A percentile compares a stretch with the other conserved stretches of the same genome.
These are phyloP conservation scores for Colletotrichum lentis DNA, from an alignment of 2,329 filamentous ascomycete species.

Conservation along the genomic window DNA sequence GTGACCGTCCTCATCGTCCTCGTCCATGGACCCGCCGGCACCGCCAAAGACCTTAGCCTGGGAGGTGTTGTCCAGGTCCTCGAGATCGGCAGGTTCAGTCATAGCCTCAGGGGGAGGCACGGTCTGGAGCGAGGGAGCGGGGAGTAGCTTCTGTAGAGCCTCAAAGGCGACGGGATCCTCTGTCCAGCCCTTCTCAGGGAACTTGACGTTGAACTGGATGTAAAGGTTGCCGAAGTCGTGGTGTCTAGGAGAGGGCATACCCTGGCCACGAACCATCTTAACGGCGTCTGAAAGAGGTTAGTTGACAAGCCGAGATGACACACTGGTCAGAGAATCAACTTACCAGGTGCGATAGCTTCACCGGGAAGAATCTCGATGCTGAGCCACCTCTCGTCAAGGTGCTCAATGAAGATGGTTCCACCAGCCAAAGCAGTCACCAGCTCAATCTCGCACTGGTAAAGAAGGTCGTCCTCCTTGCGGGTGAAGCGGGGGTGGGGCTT, in stretches of 20 bases:
- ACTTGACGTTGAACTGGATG: constrained; percentile 97
- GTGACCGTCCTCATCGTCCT: constrained; percentile 81
- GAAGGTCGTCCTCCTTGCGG: constrained; percentile 93
- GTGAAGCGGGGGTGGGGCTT: constrained; percentile 97
- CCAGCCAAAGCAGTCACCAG: constrained; percentile 93
- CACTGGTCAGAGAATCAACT: constrained; percentile 48
- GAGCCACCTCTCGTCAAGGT: constrained; percentile 96
- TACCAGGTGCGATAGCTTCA: constrained; percentile 93
- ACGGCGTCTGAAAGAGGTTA: constrained; percentile 70
- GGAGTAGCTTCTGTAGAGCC: constrained; percentile 84
- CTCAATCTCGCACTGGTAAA: constrained; percentile 95
- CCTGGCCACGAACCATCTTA: constrained; percentile 94
- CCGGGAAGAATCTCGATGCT: constrained; percentile 91
- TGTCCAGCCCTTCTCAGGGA: constrained; percentile 82
- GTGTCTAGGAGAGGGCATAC: constrained; percentile 95
- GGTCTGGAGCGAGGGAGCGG: constrained; percentile 68
- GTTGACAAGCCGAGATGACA: background rate
- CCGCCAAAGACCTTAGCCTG: constrained; percentile 71
- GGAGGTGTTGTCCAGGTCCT: constrained; percentile 80
- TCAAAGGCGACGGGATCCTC: constrained; percentile 75
- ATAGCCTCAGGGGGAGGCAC: constrained; percentile 83
- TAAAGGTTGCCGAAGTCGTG: constrained; percentile 96
- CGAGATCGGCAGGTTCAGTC: constrained; percentile 87
- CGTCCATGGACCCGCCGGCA: constrained; percentile 65
- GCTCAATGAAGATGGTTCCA: constrained; percentile 90